These are phyloP conservation scores for Drechslerella stenobrocha DNA, from an alignment of 2,329 filamentous ascomycete genomes.

Conservation along the genomic window DNA sequence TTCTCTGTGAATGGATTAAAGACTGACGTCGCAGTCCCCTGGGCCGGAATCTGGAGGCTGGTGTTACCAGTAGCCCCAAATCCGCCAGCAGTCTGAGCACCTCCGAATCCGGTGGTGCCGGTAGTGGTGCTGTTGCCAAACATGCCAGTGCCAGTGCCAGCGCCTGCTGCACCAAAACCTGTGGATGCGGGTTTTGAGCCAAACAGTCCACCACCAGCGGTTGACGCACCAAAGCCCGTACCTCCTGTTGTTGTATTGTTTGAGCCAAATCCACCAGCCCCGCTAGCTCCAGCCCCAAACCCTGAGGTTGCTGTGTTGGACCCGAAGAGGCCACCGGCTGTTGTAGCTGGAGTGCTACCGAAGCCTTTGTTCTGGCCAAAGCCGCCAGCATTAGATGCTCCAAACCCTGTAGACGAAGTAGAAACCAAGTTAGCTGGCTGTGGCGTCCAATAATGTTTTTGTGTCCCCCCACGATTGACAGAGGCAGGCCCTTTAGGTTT, in stretches of 20 bases:
- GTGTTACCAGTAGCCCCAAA: constrained; percentile 55
- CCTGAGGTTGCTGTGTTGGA: constrained; percentile 53
- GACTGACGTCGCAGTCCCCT: constrained; percentile 68
- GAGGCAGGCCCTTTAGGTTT: constrained; percentile 22
- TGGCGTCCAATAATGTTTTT: constrained; percentile 49
- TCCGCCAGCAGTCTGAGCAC: constrained; percentile 14
- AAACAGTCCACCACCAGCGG: constrained; percentile 45
- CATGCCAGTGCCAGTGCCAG: constrained; percentile 30
- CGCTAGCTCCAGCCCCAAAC: constrained; percentile 51
- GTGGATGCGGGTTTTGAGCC: constrained; percentile 47
- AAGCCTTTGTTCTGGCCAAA: constrained; percentile 49
- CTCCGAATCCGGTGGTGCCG: constrained; percentile 49
- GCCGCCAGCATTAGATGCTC: constrained; percentile 47
- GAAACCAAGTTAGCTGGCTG: constrained; percentile 47
- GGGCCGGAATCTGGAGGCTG: constrained; percentile 61
- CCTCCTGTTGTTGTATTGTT: constrained; percentile 55
- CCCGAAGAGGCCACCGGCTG: constrained; percentile 63
- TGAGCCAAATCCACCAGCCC: constrained; percentile 56
- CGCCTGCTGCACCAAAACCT: constrained; percentile 39
- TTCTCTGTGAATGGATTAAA: constrained; percentile 75
- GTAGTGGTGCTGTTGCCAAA: constrained; percentile 49
- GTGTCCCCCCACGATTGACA: constrained; percentile 33
- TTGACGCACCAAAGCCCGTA: constrained; percentile 46
- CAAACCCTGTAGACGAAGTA: constrained; percentile 50
- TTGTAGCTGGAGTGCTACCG: constrained; percentile 55